These are phyloP conservation scores for Raphanus hybrid DNA, from an alignment of 441 rosid genomes.

Conservation along the genomic window DNA sequence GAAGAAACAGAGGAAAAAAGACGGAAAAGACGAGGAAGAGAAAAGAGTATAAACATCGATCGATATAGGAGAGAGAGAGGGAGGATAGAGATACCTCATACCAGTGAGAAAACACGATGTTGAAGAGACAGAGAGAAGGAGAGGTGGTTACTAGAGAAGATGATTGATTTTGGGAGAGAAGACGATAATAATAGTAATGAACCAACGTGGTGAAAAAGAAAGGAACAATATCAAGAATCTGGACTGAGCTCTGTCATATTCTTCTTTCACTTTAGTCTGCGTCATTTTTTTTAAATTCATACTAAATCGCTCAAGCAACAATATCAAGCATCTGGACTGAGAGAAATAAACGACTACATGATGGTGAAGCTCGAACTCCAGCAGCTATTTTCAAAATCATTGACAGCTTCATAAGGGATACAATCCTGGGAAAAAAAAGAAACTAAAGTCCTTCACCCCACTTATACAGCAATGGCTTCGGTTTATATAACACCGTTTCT, in stretches of 20 bases:
- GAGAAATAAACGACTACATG: too few relatives aligned
- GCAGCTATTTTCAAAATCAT: too few relatives aligned
- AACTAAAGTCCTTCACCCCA: too few relatives aligned
- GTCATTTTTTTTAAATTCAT: slow-evolving; percentile 1
- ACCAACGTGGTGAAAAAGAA: slow-evolving; percentile 31
- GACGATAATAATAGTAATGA: slow-evolving; percentile 10
- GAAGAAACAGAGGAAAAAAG: neutral
- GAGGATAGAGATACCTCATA: neutral
- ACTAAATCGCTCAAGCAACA: too few relatives aligned
- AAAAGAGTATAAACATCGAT: neutral
- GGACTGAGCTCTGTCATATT: slow-evolving; percentile 40
- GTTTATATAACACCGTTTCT: too few relatives aligned
- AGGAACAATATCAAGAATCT: too few relatives aligned
- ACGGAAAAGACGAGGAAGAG: neutral
- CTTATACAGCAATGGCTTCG: too few relatives aligned
- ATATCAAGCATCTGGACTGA: too few relatives aligned
- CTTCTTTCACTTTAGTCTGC: neutral
- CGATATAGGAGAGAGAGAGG: neutral
- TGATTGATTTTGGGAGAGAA: slow-evolving; percentile 16
- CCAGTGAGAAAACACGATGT: slow-evolving; percentile 35
- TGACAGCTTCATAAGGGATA: too few relatives aligned
- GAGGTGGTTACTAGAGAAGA: neutral
- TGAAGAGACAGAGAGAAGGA: slow-evolving; percentile 18
- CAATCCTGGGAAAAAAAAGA: too few relatives aligned
- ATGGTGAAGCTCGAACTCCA: too few relatives aligned